Evolutionary conservation across 345 rosid genomes (phyloP).

Genomic region (Brassica nigra): DNA sequence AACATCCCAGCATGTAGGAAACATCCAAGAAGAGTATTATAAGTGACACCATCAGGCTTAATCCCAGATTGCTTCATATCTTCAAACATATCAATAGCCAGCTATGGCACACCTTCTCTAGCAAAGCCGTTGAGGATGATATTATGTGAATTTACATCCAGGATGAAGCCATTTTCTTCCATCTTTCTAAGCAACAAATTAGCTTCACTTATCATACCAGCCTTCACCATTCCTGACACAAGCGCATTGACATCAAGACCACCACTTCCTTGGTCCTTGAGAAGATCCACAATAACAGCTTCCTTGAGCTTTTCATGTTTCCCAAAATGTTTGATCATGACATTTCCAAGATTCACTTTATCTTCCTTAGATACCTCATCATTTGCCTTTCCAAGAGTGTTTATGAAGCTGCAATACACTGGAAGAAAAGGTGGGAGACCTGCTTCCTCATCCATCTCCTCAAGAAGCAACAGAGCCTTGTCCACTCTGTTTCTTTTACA

Average conservation of each 20-base stretch:
- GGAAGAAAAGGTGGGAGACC: neutral
- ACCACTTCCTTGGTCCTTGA: constrained; percentile 50
- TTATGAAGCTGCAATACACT: neutral
- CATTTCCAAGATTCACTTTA: neutral
- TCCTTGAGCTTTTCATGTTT: neutral
- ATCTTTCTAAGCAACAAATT: constrained; percentile 52
- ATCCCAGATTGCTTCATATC: constrained; percentile 50
- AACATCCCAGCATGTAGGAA: constrained; percentile 81
- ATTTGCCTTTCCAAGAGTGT: neutral
- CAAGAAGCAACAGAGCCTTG: neutral
- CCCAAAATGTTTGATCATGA: neutral
- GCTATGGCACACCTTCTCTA: constrained; percentile 36
- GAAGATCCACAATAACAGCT: neutral
- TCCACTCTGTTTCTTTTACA: neutral
- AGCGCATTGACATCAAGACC: constrained; percentile 85
- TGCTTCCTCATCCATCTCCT: neutral
- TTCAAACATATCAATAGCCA: no score
- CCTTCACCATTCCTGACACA: constrained; percentile 90
- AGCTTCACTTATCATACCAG: constrained; percentile 78
- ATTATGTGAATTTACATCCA: constrained; percentile 77
- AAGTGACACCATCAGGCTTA: constrained; percentile 74
- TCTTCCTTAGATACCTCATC: neutral
- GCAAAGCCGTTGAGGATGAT: constrained; percentile 57
- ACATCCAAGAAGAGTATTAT: constrained; percentile 80
- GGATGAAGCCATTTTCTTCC: constrained; percentile 60